These are phyloP conservation scores for Volutella citrinella DNA, from an alignment of 2,329 filamentous ascomycete genomes.

Conservation along the genomic window DNA sequence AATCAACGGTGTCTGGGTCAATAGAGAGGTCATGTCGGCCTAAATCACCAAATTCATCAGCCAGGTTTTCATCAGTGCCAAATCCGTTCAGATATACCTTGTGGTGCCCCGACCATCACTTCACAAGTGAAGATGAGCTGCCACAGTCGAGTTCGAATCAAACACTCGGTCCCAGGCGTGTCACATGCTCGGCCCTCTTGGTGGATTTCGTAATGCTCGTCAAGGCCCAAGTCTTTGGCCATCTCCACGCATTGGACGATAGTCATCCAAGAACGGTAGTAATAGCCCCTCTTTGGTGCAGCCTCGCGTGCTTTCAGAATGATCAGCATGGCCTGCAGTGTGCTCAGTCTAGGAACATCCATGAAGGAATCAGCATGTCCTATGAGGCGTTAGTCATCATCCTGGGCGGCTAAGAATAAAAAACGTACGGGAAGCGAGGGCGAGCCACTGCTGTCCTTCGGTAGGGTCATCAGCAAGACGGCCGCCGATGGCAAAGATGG, in stretches of 20 bases:
- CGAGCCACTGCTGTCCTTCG: conserved; percentile 89
- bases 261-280: conserved; percentile 96
- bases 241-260: conserved; percentile 89
- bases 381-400: conserved; percentile 34
- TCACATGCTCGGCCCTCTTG: conserved; percentile 68
- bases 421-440: conserved; percentile 76
- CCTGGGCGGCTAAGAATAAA: too few relatives aligned
- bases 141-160: conserved; percentile 85
- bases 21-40: conserved; percentile 78
- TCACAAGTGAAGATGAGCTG: conserved; percentile 83
- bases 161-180: conserved; percentile 69
- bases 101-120: conserved; percentile 88
- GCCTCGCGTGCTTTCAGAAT: conserved; percentile 88
- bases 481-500: conserved; percentile 85
- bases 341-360: conserved; percentile 86
- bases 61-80: too few relatives aligned
- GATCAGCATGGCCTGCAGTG: conserved; percentile 84
- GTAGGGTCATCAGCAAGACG: conserved; percentile 79
- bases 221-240: conserved; percentile 85
- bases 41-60: too few relatives aligned
- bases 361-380: conserved; percentile 92
- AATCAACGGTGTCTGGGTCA: conserved; percentile 71
- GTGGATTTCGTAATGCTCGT: conserved; percentile 83
- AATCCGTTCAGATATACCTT: conserved; percentile 70
- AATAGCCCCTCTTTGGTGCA: conserved; percentile 90